These are phyloP conservation scores for Pseudonitzschia multistriata DNA, from an alignment of 108 stramenopile genomes.

Conservation along the genomic window DNA sequence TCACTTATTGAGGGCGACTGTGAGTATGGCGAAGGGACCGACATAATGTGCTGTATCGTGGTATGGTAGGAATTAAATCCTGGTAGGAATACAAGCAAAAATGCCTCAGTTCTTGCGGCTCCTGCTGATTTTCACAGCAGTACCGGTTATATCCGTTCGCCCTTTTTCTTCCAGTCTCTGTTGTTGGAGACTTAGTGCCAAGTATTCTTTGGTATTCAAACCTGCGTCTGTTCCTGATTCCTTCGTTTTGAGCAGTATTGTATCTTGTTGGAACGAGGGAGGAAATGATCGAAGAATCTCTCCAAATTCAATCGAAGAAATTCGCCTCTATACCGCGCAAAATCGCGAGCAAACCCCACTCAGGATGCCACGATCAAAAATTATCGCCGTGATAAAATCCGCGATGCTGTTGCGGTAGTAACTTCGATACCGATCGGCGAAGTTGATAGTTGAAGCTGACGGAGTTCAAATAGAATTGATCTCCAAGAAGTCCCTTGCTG, in stretches of 20 bases:
- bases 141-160: background rate
- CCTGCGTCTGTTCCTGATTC: no score
- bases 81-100: background rate
- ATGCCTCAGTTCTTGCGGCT: background rate
- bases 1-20: background rate
- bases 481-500: background rate
- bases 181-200: background rate
- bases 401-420: conserved; percentile 5
- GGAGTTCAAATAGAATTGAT: background rate
- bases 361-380: background rate
- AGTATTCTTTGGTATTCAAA: background rate
- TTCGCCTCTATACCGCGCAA: background rate
- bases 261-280: background rate
- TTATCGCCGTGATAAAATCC: conserved; percentile 1
- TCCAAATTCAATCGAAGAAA: background rate
- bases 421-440: background rate
- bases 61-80: background rate
- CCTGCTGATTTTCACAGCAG: background rate
- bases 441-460: background rate
- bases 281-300: background rate
- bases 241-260: no score
- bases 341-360: background rate
- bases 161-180: background rate
- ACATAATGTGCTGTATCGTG: background rate
- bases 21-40: conserved; percentile 13